Evolutionary conservation across 2,329 filamentous ascomycete genomes (phyloP).

Genomic region (Penicillium sp.): DNA sequence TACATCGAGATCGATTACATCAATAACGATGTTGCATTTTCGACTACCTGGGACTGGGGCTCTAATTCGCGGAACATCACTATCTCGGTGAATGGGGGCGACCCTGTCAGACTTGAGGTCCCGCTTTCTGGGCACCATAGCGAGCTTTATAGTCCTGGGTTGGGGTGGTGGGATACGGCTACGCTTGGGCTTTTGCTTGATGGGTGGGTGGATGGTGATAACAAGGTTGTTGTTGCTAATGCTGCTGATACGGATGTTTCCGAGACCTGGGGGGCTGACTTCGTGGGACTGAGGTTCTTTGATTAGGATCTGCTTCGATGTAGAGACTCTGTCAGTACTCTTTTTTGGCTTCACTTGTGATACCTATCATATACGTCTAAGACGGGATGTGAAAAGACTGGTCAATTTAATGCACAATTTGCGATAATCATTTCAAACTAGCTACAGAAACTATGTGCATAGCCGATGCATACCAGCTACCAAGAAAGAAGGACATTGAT

Average conservation of each 20-base stretch:
- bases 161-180: constrained; percentile 53
- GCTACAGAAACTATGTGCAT: not conserved
- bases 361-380: too few relatives aligned
- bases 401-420: too few relatives aligned
- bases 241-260: constrained; percentile 25
- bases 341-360: too few relatives aligned
- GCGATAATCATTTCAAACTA: not conserved
- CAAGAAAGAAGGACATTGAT: not conserved
- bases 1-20: constrained; percentile 52
- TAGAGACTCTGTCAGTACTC: too few relatives aligned
- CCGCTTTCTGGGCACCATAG: constrained; percentile 44
- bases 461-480: not conserved
- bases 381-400: too few relatives aligned
- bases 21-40: constrained; percentile 53
- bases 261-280: constrained; percentile 33
- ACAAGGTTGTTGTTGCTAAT: constrained; percentile 40
- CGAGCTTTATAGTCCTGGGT: constrained; percentile 42
- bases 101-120: constrained; percentile 50
- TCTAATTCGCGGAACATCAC: constrained; percentile 54
- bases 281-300: constrained; percentile 37
- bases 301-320: constrained; percentile 9
- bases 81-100: constrained; percentile 47
- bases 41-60: constrained; percentile 45
- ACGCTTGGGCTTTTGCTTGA: constrained; percentile 47
- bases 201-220: constrained; percentile 45